Conservation (phyloP, 2,329 filamentous ascomycete genomes). For the Botryosphaeria dothidea region DNA sequence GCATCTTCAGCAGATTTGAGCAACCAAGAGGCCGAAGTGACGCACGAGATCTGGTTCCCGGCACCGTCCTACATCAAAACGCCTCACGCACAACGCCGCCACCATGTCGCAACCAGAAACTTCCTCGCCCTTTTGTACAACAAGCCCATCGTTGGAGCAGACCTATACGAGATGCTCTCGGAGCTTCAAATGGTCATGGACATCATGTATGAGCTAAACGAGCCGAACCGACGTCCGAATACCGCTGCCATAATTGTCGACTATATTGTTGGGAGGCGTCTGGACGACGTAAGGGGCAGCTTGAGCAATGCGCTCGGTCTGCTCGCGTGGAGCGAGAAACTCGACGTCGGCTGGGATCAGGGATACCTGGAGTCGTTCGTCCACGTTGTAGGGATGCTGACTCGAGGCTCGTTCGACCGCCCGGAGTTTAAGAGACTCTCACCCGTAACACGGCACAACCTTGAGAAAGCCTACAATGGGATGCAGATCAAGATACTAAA, state of each 20-base stretch:
- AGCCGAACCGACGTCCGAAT: slow-evolving; percentile 39
- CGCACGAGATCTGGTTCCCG: slow-evolving; percentile 61
- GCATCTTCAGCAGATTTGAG: slow-evolving; percentile 14
- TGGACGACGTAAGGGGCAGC: slow-evolving; percentile 66
- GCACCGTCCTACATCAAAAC: slow-evolving; percentile 52
- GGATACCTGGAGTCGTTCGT: slow-evolving; percentile 69
- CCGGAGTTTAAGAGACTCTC: slow-evolving; percentile 61
- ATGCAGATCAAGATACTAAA: slow-evolving; percentile 63
- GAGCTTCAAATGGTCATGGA: slow-evolving; percentile 65
- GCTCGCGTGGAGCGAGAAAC: slow-evolving; percentile 66
- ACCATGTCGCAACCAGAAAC: slow-evolving; percentile 69
- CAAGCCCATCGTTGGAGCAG: slow-evolving; percentile 64
- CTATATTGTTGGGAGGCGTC: slow-evolving; percentile 59
- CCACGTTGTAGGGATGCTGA: slow-evolving; percentile 64
- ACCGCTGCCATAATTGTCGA: slow-evolving; percentile 61
- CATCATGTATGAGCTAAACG: slow-evolving; percentile 52
- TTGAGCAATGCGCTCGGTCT: slow-evolving; percentile 61
- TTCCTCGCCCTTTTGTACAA: slow-evolving; percentile 67
- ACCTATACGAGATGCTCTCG: slow-evolving; percentile 62
- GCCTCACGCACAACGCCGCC: slow-evolving; percentile 53
- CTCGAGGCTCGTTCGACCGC: slow-evolving; percentile 45
- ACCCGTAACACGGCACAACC: slow-evolving; percentile 62
- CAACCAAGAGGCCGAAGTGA: slow-evolving; percentile 26
- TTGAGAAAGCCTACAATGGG: slow-evolving; percentile 63
- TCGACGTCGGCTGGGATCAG: slow-evolving; percentile 63